These are phyloP conservation scores for Dictyostelium capitatum DNA, from an alignment of 78 protist genomes.

Conservation along the genomic window DNA sequence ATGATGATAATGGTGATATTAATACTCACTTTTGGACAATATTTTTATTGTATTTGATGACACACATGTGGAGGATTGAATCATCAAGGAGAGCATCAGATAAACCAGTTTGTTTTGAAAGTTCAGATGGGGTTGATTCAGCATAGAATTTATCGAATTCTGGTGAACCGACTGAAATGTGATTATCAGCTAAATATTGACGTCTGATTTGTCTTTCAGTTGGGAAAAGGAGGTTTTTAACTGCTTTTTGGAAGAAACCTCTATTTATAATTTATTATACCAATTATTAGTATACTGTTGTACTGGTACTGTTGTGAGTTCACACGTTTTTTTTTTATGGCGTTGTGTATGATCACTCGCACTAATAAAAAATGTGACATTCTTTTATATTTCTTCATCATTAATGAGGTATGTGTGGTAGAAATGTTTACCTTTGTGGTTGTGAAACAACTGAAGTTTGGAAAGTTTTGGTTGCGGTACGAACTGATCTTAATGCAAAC, in stretches of 20 bases:
- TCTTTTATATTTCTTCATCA: background rate
- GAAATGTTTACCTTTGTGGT: conserved; percentile 9
- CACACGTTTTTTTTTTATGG: background rate
- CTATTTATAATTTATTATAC: background rate
- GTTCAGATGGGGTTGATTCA: conserved; percentile 10
- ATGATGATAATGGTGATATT: background rate
- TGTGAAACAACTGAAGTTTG: conserved; percentile 12
- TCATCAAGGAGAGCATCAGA: conserved; percentile 78
- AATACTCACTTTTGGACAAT: conserved; percentile 56
- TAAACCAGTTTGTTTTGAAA: conserved; percentile 41
- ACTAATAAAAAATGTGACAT: background rate
- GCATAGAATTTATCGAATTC: conserved; percentile 63
- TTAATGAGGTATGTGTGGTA: background rate
- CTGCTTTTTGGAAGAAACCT: conserved; percentile 53
- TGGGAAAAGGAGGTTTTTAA: conserved; percentile 70
- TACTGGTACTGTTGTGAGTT: no score
- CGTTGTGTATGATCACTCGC: background rate
- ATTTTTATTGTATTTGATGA: conserved; percentile 76
- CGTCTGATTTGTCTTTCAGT: conserved; percentile 72
- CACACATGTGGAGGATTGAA: conserved; percentile 74
- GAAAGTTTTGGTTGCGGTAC: conserved; percentile 12
- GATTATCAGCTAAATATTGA: conserved; percentile 5
- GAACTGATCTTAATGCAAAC: conserved; percentile 25
- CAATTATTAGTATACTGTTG: no score
- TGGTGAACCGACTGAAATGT: conserved; percentile 64